A percentile compares a stretch with the other conserved stretches of the same genome.
These are phyloP conservation scores for Fragaria nilgerrensis DNA, from an alignment of 306 rosid genomes.

Conservation along the genomic window DNA sequence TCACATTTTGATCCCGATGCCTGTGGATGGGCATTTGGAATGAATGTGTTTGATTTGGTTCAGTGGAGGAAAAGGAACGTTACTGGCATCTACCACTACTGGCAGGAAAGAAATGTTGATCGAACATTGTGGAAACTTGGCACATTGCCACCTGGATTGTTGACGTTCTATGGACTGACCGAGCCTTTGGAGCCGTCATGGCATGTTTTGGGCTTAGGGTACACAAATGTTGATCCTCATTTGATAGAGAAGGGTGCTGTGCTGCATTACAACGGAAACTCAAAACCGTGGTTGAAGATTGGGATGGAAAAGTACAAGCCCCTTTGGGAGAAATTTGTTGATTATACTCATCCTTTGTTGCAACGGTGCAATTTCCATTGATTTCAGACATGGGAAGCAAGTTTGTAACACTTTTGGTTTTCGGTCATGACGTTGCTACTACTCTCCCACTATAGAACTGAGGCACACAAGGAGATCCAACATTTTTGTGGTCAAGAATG, in stretches of 20 bases:
- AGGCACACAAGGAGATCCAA: constrained; percentile 21
- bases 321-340: constrained; percentile 75
- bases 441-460: constrained; percentile 22
- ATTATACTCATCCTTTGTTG: constrained; percentile 63
- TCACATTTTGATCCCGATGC: constrained; percentile 91
- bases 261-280: constrained; percentile 84
- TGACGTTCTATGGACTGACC: constrained; percentile 85
- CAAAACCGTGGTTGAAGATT: constrained; percentile 92
- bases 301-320: constrained; percentile 91
- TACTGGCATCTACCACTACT: constrained; percentile 85
- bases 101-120: constrained; percentile 86
- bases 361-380: constrained; percentile 76
- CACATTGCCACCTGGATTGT: constrained; percentile 83
- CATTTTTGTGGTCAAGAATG: constrained; percentile 36
- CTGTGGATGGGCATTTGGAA: constrained; percentile 97
- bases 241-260: constrained; percentile 79
- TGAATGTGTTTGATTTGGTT: constrained; percentile 87
- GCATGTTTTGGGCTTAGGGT: constrained; percentile 88
- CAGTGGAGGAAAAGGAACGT: constrained; percentile 89
- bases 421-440: not conserved
- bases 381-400: constrained; percentile 24
- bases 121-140: constrained; percentile 91
- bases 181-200: constrained; percentile 76
- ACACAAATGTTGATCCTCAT: constrained; percentile 73
- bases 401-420: not conserved